A percentile compares a stretch with the other conserved stretches of the same genome.
These are phyloP conservation scores for Mortierella sp. DNA, from an alignment of 371 early-diverging fungal genomes.

Conservation along the genomic window DNA sequence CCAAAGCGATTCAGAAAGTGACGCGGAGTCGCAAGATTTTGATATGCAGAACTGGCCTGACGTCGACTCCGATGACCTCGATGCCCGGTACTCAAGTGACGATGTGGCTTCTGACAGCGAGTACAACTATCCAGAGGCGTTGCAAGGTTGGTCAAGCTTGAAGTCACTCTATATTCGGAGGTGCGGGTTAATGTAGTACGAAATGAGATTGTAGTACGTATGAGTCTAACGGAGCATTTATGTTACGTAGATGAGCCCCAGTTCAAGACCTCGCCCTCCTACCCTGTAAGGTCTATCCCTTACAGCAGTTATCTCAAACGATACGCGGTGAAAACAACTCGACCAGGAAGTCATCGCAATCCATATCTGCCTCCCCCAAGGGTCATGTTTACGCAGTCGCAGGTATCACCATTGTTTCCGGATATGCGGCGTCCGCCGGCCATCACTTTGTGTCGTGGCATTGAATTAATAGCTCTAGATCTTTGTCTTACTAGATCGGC, in stretches of 20 bases:
- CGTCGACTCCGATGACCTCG: slow-evolving; percentile 37
- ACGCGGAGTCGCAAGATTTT: slow-evolving; percentile 22
- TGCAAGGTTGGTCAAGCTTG: slow-evolving; percentile 3
- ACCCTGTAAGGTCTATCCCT: slow-evolving; percentile 71
- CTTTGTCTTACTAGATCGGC: slow-evolving; percentile 12
- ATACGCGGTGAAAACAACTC: slow-evolving; percentile 60
- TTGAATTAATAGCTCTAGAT: too few species aligned
- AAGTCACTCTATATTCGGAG: not conserved
- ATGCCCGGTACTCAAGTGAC: slow-evolving; percentile 29
- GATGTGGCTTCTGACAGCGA: slow-evolving; percentile 24
- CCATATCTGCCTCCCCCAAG: slow-evolving; percentile 68
- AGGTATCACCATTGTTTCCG: slow-evolving; percentile 28
- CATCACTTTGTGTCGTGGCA: too few species aligned
- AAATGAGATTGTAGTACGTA: too few species aligned
- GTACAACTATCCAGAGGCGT: slow-evolving; percentile 10
- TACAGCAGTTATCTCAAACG: slow-evolving; percentile 75
- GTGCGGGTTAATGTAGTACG: too few species aligned
- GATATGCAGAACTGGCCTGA: slow-evolving; percentile 12
- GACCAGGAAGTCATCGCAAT: slow-evolving; percentile 24
- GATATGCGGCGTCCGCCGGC: too few species aligned
- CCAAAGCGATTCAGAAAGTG: slow-evolving; percentile 21
- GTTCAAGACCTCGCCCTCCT: slow-evolving; percentile 26
- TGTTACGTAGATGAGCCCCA: slow-evolving; percentile 16
- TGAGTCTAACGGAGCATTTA: too few species aligned
- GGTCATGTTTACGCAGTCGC: slow-evolving; percentile 38